Conservation (phyloP, 1,139 yeast species). For the Yamadazyma epiphylla region DNA sequence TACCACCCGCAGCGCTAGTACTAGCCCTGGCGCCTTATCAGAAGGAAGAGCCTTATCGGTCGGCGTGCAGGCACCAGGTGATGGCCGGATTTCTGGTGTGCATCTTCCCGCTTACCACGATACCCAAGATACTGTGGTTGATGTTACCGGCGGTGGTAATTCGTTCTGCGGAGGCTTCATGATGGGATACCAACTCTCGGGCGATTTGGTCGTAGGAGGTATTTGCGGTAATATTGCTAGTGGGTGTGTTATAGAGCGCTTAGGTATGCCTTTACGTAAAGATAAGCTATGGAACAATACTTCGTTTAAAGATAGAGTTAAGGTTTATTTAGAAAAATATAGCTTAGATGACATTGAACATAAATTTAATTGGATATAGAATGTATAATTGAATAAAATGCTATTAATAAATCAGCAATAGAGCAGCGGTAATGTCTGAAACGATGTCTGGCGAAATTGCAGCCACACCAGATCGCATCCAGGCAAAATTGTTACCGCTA, state of each 20-base stretch:
- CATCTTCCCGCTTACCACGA: conserved; percentile 76
- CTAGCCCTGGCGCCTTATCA: too few relatives aligned
- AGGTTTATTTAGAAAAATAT: conserved; percentile 16
- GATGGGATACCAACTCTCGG: conserved; percentile 49
- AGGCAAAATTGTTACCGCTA: too few relatives aligned
- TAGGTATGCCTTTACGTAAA: conserved; percentile 59
- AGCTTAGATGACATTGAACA: background rate
- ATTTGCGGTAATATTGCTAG: conserved; percentile 75
- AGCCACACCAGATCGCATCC: too few relatives aligned
- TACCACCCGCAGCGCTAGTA: too few relatives aligned
- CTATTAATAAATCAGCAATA: too few relatives aligned
- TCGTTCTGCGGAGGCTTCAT: conserved; percentile 81
- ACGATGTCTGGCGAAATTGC: too few relatives aligned
- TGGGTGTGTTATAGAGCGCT: conserved; percentile 71
- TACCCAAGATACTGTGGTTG: conserved; percentile 51
- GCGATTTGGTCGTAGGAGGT: conserved; percentile 53
- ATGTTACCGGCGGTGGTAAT: conserved; percentile 96
- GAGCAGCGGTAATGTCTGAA: too few relatives aligned
- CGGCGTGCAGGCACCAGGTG: too few relatives aligned
- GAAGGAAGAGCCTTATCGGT: too few relatives aligned
- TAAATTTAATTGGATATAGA: conserved; percentile 3
- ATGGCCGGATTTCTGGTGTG: too few relatives aligned
- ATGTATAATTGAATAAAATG: background rate
- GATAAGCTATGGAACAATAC: conserved; percentile 53
- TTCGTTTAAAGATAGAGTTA: conserved; percentile 26